Evolutionary conservation across 208 protist species (phyloP), one percentile per base, ranked within the genome.

Genomic region (Trypanosoma platydactyli): DNA sequence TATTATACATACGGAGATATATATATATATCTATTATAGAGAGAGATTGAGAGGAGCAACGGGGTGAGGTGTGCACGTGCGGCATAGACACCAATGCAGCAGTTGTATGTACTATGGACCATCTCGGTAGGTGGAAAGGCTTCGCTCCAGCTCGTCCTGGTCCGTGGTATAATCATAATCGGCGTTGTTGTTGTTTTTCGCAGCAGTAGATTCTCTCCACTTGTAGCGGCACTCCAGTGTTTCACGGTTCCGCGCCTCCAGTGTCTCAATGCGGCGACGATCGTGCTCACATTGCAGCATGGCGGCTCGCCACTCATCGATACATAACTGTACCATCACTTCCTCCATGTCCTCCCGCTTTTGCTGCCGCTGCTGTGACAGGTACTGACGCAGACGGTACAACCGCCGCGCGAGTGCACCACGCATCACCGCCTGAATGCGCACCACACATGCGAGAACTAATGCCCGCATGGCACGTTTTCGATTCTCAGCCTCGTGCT

Each of bases 311-410:
- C 71, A 67, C 38, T 76, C 65, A 45, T 48, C 73, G 46, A 60
- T 58, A 18, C 40, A 83, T 48, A 30, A 18, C 33, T 64, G 65
- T 48, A 77, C 42, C 59, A 58, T 50, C 48, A 84, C 81, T 20
- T 88, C 81, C 57, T 88, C 81, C 58, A 68, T 65, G 33, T 78
- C 69, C 53, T 75, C 65, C 9, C 86, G 80, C 74, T 85, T 81
- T 25, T 4, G 27, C 22, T 64, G 42, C 44, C 53, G 55, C 9
- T 53, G 59, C 7, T 53, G 38, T 18, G 48, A 57, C 7, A 55
- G 41, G 25, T 45, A 66, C 11, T 51, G 42, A 50, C 64, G 80
- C 6, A 29, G 15, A 2, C 48, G 55, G 5, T 71, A 74, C 20
- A 67, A 60, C 5, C 54, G 41, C 0, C 77, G 71, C 18, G 85